Base-by-base conservation (phyloP, 1,139 yeast genomes). In the Suhomyces panamericanus region DNA sequence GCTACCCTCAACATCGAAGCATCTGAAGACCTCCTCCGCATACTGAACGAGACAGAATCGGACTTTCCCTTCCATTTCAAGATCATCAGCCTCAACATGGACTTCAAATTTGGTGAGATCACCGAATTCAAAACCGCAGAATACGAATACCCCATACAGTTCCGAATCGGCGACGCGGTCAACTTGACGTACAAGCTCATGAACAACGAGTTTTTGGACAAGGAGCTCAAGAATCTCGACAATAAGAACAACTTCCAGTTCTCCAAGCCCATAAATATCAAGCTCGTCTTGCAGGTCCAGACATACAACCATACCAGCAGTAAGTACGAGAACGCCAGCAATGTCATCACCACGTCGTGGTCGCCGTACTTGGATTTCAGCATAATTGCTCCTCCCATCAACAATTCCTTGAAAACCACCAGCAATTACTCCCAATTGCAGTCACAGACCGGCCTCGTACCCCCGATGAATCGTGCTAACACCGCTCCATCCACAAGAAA, bases 361-460 rank as follows among this genome's bases (percentile, higher is more conserved):
- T 67, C 78, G 3, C 86, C 91, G 0, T 69, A 69, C 38, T 67
- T 84, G 31, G 89, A 83, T 51, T 81, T 83, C 53, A 77, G 74
- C 43, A 62, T 71, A 4, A 58, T 68, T 36, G 78, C 80, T 1
- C 73, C 80, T 0, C 76, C 79, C 3, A 72, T 73, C 22, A 72
- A 69, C 46, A 69, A 66, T 49, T 64, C 74, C 3, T 58, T 71
- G 35, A 70, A 69, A 46, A 55, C 66, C 1, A 47, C 63, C 3
- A 52, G 54, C 30, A 57, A 52, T 36, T 51, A 56, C 39, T 55
- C 67, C 2, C 67, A 60, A 22, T 30, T 54, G 24, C 67, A 62
- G 40, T 51, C 63, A 6, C 67, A 55, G 49, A 50, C 55, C 1
- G 49, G 43, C 4, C 27, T 34, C 10, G 26, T 12, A 2, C 43